phyloP scores from a whole-genome alignment of 495 filamentous ascomycete genomes.

The Lepidopterella palustris region DNA sequence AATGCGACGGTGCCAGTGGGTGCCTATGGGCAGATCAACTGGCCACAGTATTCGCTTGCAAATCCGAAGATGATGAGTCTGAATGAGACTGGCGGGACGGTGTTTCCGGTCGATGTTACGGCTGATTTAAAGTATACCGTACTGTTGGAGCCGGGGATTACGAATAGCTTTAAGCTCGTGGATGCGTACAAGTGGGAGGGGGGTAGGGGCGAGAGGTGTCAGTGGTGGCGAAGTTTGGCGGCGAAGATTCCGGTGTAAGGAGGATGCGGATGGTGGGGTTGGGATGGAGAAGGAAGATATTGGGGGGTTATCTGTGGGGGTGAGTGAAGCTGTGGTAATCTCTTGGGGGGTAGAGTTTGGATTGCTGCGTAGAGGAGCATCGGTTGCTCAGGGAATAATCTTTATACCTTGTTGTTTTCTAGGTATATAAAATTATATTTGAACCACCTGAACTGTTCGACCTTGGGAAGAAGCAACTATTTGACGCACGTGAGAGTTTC shows the following conservation, averaged over 20 bases:
- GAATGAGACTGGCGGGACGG: conserved; percentile 23
- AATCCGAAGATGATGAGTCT: conserved; percentile 9
- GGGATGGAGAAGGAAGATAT: neutral
- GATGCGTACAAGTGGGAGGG: conserved; percentile 24
- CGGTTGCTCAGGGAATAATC: too few relatives aligned
- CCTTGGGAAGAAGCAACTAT: too few relatives aligned
- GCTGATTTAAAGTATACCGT: conserved; percentile 16
- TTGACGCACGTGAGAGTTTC: too few relatives aligned
- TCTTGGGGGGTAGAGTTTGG: too few relatives aligned
- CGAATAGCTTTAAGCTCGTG: conserved; percentile 22
- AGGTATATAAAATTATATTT: too few relatives aligned
- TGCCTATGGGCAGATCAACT: conserved; percentile 12
- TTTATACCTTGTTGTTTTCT: too few relatives aligned
- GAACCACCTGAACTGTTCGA: too few relatives aligned
- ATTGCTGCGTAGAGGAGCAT: too few relatives aligned
- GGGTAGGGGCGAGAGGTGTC: conserved; percentile 23
- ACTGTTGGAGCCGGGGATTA: conserved; percentile 23
- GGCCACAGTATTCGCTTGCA: conserved; percentile 16
- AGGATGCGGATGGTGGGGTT: neutral
- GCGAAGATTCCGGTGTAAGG: conserved; percentile 18
- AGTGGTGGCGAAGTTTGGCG: conserved; percentile 20
- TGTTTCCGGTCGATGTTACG: neutral
- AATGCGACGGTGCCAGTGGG: conserved; percentile 21
- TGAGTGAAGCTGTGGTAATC: too few relatives aligned
- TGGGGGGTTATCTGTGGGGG: too few relatives aligned